Base-by-base conservation (phyloP, 2,329 filamentous ascomycete species). In the Clarireedia paspali region DNA sequence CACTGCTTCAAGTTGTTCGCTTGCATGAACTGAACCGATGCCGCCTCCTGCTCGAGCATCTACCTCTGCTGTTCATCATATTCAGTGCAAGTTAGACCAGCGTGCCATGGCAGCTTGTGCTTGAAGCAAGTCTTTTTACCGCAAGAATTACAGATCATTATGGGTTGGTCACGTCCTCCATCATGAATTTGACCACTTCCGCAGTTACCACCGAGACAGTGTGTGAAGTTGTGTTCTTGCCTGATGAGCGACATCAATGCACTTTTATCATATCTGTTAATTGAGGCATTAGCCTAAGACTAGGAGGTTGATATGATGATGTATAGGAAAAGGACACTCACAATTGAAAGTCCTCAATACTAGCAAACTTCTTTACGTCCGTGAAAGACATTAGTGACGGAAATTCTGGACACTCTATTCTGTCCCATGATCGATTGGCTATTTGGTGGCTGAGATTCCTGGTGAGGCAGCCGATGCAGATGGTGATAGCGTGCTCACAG, bases 371-470 rank as follows among this genome's bases (percentile, higher is more conserved):
- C 38, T 55, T 44, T 6, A 55, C 53, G 5, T 50, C 24, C 5
- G 34, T 24, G 67, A 20, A 75, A 7, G 69, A 62, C 2, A 84
- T 67, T 0, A 63, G 60, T 26, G 67, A 68, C 3, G 70, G 62
- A 59, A 81, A 84, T 50, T 79, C 75, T 0, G 79, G 78, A 51
- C 81, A 84, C 46, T 68, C 69, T 42, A 83, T 73, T 9, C 75
- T 70, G 36, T 75, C 72, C 73, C 75, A 76, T 2, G 70, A 56
- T 6, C 42, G 30, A 5, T 55, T 42, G 20, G 36, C 34, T 34
- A 64, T 61, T 5, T 63, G 57, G 6, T 42, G n/a, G 17, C n/a
- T 42, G n/a, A 20, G 5, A 6, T 14, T 42, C 6, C 15, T 42
- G n/a, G 9, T 42, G 39, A 4, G 39, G 40, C 23, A 20, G 4